Base-by-base conservation (phyloP, 148 eudicot genomes). In the Persicaria tinctoria region DNA sequence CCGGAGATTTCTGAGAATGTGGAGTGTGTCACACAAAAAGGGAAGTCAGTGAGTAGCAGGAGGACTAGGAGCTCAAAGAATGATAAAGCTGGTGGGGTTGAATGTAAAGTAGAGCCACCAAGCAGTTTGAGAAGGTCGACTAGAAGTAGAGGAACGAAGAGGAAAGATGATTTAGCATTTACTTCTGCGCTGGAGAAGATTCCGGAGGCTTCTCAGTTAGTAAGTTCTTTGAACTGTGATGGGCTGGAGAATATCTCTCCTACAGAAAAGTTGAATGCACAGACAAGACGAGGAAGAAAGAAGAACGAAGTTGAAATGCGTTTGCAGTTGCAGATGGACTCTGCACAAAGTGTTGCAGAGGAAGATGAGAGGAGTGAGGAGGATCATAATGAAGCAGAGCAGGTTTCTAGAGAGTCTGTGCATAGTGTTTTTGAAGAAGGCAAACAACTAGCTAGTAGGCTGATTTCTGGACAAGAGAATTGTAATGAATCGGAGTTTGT, bases 271-370 rank as follows among this genome's bases (percentile, higher is more conserved):
- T 84, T 68, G 77, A 75, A 32, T 73, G 59, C 63, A 4, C 41
- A 70, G 49, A 78, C 59, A 51, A 85, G 86, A 51, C 77, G 69
- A 56, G 84, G 78, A 69, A 83, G 79, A 73, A 87, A 76, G 79
- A 83, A 76, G 23, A 71, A 73, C 5, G 48, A 38, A 66, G 70
- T 16, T 6, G 70, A 66, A 32, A 32, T 32, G 41, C 0, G 41
- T 32, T 32, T 32, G 41, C 41, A 32, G 41, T 83, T 89, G 68
- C 87, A 83, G 72, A 90, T 32, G 41, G 41, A 32, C 41, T 32
- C 41, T 32, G 41, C 3, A 17, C 76, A 78, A 6, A 71, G 69
- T 54, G 62, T 46, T 49, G 51, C 69, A 2, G 7, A 51, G 66
- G 86, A 62, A 59, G 81, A 79, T 27, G 75, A 68, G 72, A 69